Percentiles rank a stretch among this genome's conserved stretches.
Evolutionary conservation across 345 rosid genomes (phyloP).

Genomic region (Syzygium aromaticum): DNA sequence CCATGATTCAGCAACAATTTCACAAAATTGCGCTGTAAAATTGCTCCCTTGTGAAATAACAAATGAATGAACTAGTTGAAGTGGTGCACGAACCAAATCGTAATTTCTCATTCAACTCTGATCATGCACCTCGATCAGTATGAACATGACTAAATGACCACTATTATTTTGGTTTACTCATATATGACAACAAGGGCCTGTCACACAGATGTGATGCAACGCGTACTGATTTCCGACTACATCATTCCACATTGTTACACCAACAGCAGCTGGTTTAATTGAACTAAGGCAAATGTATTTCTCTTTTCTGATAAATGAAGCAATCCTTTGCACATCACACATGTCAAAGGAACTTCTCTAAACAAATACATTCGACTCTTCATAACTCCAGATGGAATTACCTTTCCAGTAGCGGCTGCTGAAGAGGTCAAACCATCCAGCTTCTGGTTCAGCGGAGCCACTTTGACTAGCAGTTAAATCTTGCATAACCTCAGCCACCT

Average conservation of each 20-base stretch:
- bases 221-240: neutral
- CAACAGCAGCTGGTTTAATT: neutral
- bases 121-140: neutral
- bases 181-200: neutral
- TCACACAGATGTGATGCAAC: neutral
- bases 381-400: constrained; percentile 5
- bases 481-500: constrained; percentile 76
- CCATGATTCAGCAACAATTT: neutral
- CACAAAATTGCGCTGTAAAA: neutral
- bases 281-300: neutral
- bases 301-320: neutral
- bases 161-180: neutral
- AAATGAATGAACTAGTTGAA: neutral
- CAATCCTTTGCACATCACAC: neutral
- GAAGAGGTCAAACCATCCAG: constrained; percentile 96
- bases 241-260: neutral
- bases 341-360: neutral
- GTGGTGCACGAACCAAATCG: neutral
- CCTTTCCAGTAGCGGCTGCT: constrained; percentile 94
- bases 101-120: neutral
- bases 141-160: neutral
- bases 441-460: constrained; percentile 80
- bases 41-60: neutral
- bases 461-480: constrained; percentile 67
- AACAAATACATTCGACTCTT: neutral